Conservation (phyloP, 2,329 filamentous ascomycete genomes). For the Escovopsis sp. region DNA sequence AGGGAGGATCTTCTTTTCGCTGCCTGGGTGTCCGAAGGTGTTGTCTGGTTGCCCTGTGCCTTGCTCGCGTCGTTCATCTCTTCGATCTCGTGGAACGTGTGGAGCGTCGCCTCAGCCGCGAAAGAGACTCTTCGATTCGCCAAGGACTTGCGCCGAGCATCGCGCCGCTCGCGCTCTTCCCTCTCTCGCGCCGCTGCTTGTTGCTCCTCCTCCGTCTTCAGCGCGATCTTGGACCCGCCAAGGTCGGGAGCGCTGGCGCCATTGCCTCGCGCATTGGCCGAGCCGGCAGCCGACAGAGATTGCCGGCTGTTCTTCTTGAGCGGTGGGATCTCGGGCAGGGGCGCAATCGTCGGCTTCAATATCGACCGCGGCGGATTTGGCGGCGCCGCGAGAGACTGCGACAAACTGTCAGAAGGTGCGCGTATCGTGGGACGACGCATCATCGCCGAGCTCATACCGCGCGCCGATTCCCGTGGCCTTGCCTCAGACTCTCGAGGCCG, state of each 20-base stretch:
- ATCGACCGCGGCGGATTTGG: slow-evolving; percentile 50
- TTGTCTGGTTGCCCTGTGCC: slow-evolving; percentile 22
- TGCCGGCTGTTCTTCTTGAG: slow-evolving; percentile 28
- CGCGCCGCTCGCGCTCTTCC: slow-evolving; percentile 62
- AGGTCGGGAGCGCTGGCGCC: slow-evolving; percentile 12
- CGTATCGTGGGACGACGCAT: background rate
- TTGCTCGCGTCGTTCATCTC: slow-evolving; percentile 55
- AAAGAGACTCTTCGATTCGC: slow-evolving; percentile 92
- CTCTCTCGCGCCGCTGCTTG: slow-evolving; percentile 54
- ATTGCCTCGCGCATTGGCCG: background rate
- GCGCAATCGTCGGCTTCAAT: slow-evolving; percentile 63
- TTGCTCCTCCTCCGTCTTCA: slow-evolving; percentile 57
- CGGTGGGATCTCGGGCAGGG: slow-evolving; percentile 51
- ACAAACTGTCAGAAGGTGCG: slow-evolving; percentile 7
- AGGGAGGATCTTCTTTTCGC: slow-evolving; percentile 51
- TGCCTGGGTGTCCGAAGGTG: slow-evolving; percentile 46
- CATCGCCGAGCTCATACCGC: slow-evolving; percentile 41
- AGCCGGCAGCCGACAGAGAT: slow-evolving; percentile 5
- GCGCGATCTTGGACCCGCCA: slow-evolving; percentile 41
- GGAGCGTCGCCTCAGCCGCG: slow-evolving; percentile 88
- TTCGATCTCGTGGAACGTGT: slow-evolving; percentile 93
- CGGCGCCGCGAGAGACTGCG: slow-evolving; percentile 40
- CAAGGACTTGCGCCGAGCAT: slow-evolving; percentile 81
- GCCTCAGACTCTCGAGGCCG: slow-evolving; percentile 68
- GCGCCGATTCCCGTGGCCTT: slow-evolving; percentile 60